Base-by-base conservation (phyloP, 805 yeast genomes). In the Saccharomycopsis sp. region DNA sequence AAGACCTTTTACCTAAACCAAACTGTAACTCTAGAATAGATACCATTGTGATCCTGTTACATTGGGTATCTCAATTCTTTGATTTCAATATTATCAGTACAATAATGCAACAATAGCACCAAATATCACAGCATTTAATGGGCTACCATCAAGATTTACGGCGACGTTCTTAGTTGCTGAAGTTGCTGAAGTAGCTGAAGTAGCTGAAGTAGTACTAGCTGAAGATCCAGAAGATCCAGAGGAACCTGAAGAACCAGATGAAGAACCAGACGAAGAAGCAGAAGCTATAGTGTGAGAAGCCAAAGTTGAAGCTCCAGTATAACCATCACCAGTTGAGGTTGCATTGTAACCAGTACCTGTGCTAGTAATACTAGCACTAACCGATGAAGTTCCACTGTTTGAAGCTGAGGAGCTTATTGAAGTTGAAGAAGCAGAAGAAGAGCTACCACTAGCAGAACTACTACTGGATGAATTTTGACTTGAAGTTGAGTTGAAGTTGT, bases 391-490 rank as follows among this genome's bases (percentile, higher is more conserved):
- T n/a, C 61, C 29, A n/a, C n/a, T n/a, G n/a, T n/a, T n/a, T 14
- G 35, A 8, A 9, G 35, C 5, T 9, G 35, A 31, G 4, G 63
- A 42, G 7, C 63, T 42, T 6, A 63, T 28, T n/a, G 65, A 38
- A 4, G 67, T 43, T 5, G 65, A 41, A 19, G 66, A 42, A 6
- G 65, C 44, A 17, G 66, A 40, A 6, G 68, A 48, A 11, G 70
- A 31, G 8, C 8, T 6, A 20, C 19, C 7, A 29, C 23, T 17
- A 8, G 70, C 45, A 6, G 68, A 43, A 5, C 66, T 40, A 16
- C 68, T 45, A 9, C 67, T 46, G 13, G 69, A 50, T 27, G 71
- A 53, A n/a, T 62, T 43, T 5, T 59, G 35, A 9, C 68, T 51
- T 13, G 71, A 51, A 5, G 65, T 47, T 5, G 66, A 45, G 20